Base-by-base conservation (phyloP, 768 basidiomycete species). In the Galerina marginata region DNA sequence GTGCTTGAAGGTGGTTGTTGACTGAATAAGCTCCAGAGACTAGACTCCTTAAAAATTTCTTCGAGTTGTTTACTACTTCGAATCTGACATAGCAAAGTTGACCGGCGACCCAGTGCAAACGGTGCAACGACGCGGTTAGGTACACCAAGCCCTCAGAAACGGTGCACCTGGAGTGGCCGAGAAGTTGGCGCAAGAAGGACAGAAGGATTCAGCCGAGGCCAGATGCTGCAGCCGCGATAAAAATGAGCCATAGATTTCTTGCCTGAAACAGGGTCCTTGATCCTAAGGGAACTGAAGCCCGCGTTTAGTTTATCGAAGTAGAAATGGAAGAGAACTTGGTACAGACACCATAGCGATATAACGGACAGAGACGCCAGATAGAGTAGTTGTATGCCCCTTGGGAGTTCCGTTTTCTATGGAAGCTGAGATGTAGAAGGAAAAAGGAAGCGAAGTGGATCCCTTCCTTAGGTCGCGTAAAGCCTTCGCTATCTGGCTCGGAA, bases 231-330 rank as follows among this genome's bases (percentile, higher is more conserved):
- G 47, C 87, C 77, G 9, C 95, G 86, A 72, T 95, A 96, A 72
- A 96, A 95, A 74, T 97, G 95, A 3, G 94, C 90, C 37, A 96
- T 89, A 3, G 91, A 92, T 12, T 85, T 81, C 65, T 82, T 82
- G 26, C 79, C 77, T 4, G 84, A 84, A 14, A 79, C 74, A 2
- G 84, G 68, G 54, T 92, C 86, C 71, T 89, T 90, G 58, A 96
- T 82, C 73, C 90, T 90, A 65, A 93, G 75, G 9, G 90, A 91
- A 5, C 91, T 91, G 61, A 5, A 45, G 49, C 56, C 6, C 58
- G 16, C 45, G 52, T 57, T 58, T 51, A 56, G 56, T 50, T 33
- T 33, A 33, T 33, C 25, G 46, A 39, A 48, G 26, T 25, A 49
- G 38, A 50, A 40, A 54, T 10, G n/a, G 50, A 29, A 60, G 44